Base-by-base conservation (phyloP, 2,329 filamentous ascomycete genomes). In the Immersiporthe knoxdaviesiana region DNA sequence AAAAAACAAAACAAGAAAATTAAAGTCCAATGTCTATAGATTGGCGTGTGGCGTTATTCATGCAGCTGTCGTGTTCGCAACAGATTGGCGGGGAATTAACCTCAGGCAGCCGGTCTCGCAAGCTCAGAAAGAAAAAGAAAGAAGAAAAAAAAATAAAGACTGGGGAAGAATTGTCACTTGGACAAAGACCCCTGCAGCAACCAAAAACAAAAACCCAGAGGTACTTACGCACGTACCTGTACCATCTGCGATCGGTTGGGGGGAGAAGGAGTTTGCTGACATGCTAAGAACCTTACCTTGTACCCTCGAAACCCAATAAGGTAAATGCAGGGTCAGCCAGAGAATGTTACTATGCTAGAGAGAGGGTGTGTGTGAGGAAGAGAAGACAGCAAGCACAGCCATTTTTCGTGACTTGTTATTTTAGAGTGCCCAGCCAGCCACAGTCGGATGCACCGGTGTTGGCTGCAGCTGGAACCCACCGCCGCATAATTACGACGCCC, bases 41-140 rank as follows among this genome's bases (percentile, higher is more conserved):
- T 32, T 24, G 39, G 60, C 30, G 60, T 24, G 37, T 62, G 39
- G 61, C 41, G 24, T 50, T 41, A 47, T 24, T 30, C 8, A 44
- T 63, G 27, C 39, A 30, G 61, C 61, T 27, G 61, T 63, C 61
- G 61, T 63, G 61, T 63, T 63, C 61, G 61, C 41, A 63, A 63
- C 24, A 63, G 61, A 63, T 63, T 63, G 61, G 61, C 30, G 21
- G 61, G 14, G 41, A 32, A 50, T 30, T 32, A 27, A 63, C 12
- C 12, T 32, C 41, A 47, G 61, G 47, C 61, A 24, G 61, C 61
- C 61, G 39, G 27, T 63, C 61, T 63, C 41, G 61, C 37, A 50
- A 44, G 16, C 35, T 44, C 52, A 68, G 56, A 63, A 52, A 12
- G 39, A 24, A 27, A 44, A 58, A 68, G 56, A 63, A 52, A 12